phyloP scores from a whole-genome alignment of 228 moss, liverwort and hornwort genomes.

The Sphagnum fallax region DNA sequence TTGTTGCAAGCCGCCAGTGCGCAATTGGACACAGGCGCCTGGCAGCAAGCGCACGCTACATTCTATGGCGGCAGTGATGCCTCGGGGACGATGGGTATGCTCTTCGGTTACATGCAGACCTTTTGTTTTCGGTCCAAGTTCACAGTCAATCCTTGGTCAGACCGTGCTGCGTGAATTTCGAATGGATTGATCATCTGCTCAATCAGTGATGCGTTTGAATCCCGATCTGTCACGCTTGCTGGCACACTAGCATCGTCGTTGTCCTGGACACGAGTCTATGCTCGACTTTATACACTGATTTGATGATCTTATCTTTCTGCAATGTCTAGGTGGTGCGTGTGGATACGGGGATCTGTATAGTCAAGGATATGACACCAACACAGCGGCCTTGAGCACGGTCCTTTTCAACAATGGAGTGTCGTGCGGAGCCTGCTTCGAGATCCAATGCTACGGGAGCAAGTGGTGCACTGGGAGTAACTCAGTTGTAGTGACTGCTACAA shows the following conservation, averaged over 20 bases:
- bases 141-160: too few species aligned
- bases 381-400: constrained; percentile 11
- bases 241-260: too few species aligned
- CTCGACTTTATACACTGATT: too few species aligned
- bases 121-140: too few species aligned
- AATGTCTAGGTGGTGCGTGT: constrained; percentile 11
- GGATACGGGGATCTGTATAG: constrained; percentile 13
- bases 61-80: constrained; percentile 14
- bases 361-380: constrained; percentile 13
- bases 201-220: too few species aligned
- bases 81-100: constrained; percentile 8
- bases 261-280: too few species aligned
- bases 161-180: too few species aligned
- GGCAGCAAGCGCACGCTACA: constrained; percentile 14
- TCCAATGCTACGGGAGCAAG: constrained; percentile 9
- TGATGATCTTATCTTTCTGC: too few species aligned
- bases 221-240: too few species aligned
- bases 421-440: constrained; percentile 19
- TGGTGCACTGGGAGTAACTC: constrained; percentile 4
- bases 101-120: too few species aligned
- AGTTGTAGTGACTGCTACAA: constrained; percentile 14
- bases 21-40: not conserved
- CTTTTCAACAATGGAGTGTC: constrained; percentile 6
- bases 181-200: too few species aligned
- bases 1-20: too few species aligned